Conservation (phyloP, 257 asterid species). For the Solanum piurae region DNA sequence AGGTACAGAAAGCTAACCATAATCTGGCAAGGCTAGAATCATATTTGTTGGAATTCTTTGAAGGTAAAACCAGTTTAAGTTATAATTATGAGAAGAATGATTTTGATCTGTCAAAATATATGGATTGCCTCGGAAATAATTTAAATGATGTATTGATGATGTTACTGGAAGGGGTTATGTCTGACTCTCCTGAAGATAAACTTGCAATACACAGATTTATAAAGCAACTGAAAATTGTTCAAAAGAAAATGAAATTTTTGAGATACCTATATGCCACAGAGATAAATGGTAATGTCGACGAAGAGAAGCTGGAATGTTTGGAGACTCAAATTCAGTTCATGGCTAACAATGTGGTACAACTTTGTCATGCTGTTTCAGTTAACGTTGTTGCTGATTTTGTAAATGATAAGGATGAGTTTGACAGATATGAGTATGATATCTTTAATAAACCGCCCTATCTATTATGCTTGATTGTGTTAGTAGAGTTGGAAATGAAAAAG, state of each 20-base stretch:
- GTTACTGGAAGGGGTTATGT: background rate
- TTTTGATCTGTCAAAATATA: background rate
- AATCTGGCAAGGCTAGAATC: background rate
- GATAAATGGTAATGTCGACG: background rate
- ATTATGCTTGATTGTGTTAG: background rate
- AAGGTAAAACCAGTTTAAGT: background rate
- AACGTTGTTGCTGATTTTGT: background rate
- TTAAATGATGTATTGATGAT: background rate
- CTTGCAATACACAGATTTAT: background rate
- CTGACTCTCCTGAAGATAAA: background rate
- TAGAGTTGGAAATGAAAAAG: background rate
- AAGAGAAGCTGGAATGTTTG: background rate
- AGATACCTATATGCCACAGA: background rate
- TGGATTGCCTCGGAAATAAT: background rate
- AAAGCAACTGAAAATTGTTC: background rate
- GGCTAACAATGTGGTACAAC: background rate
- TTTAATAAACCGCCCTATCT: background rate
- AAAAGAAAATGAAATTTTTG: background rate
- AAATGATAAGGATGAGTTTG: background rate
- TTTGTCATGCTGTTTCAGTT: background rate
- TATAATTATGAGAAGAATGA: background rate
- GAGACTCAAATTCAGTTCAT: background rate
- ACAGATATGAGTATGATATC: background rate
- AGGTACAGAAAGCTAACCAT: too few species aligned
- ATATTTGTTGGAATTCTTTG: background rate